These are phyloP conservation scores for Metarhizium guizhouense DNA, from an alignment of 2,329 filamentous ascomycete species.

Conservation along the genomic window DNA sequence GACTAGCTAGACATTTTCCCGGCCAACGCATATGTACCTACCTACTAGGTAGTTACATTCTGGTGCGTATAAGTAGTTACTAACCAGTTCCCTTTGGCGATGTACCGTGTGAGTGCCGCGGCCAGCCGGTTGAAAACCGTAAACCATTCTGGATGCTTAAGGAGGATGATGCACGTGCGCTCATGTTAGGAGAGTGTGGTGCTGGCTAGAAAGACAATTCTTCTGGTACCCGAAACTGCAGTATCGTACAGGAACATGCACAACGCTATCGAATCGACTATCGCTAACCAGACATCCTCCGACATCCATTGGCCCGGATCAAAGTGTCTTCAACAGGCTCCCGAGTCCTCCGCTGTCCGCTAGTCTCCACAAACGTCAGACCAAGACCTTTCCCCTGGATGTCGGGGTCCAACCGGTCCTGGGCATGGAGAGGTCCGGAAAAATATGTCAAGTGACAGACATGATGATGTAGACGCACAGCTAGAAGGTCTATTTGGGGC, in stretches of 20 bases:
- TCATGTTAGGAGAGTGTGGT: too few relatives aligned
- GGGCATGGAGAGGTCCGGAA: background rate
- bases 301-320: background rate
- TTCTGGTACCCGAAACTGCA: background rate
- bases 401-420: background rate
- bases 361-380: background rate
- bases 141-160: too few relatives aligned
- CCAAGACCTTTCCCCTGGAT: background rate
- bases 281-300: background rate
- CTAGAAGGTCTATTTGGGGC: background rate
- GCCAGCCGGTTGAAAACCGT: too few relatives aligned
- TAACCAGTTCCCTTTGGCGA: too few relatives aligned
- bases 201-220: too few relatives aligned
- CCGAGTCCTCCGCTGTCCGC: background rate
- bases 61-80: too few relatives aligned
- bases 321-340: background rate
- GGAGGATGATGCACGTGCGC: too few relatives aligned
- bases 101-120: too few relatives aligned
- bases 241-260: background rate
- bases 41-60: too few relatives aligned
- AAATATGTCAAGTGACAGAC: background rate
- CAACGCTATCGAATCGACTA: background rate
- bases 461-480: background rate
- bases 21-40: too few relatives aligned
- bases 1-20: too few relatives aligned